Conservation (phyloP, 257 asterid species). For the Echium plantagineum region DNA sequence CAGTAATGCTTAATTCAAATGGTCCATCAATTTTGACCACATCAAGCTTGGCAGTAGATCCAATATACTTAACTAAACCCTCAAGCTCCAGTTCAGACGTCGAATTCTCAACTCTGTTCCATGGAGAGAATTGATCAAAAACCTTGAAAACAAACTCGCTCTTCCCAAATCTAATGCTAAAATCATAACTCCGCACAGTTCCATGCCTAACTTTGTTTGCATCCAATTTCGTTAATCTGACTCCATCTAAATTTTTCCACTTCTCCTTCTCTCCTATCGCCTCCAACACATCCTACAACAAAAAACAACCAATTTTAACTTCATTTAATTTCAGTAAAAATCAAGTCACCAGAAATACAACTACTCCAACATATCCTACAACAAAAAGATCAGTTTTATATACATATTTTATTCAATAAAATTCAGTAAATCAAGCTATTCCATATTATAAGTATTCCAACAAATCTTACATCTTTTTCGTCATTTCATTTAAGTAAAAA, state of each 20-base stretch:
- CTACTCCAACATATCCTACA: too few species aligned
- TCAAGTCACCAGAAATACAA: too few species aligned
- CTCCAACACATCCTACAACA: constrained; percentile 5
- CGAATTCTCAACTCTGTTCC: constrained; percentile 5
- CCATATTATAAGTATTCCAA: too few species aligned
- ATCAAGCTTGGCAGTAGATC: constrained; percentile 33
- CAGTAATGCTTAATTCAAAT: constrained; percentile 36
- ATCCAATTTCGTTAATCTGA: constrained; percentile 7
- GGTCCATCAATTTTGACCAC: constrained; percentile 61
- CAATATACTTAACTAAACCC: constrained; percentile 33
- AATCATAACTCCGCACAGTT: not conserved
- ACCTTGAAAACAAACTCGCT: constrained; percentile 1
- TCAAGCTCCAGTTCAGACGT: constrained; percentile 33
- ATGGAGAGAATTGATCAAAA: constrained; percentile 4
- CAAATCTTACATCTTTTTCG: too few species aligned
- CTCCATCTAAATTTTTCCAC: constrained; percentile 6
- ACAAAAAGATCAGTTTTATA: too few species aligned
- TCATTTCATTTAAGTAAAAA: too few species aligned
- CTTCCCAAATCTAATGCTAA: constrained; percentile 3
- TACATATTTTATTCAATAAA: too few species aligned
- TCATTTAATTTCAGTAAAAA: not conserved
- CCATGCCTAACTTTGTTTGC: constrained; percentile 1
- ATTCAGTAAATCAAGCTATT: too few species aligned
- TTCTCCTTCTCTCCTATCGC: constrained; percentile 1
- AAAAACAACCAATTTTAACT: not conserved